Conservation (phyloP, 768 basidiomycete genomes). For the Xerocomus brunneocitrinus region DNA sequence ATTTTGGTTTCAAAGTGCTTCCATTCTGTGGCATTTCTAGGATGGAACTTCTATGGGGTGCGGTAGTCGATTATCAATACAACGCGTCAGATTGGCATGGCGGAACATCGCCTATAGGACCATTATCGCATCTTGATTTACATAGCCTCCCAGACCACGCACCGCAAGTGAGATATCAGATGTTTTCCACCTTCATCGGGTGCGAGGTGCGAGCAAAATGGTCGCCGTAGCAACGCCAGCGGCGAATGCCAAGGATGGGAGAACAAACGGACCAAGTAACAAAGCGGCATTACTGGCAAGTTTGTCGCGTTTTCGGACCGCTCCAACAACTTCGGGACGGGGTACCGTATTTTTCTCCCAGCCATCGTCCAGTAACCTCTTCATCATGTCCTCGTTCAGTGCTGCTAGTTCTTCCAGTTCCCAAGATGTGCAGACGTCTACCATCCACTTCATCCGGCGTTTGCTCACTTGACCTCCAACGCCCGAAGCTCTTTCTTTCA, state of each 20-base stretch:
- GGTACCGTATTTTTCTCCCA: constrained; percentile 69
- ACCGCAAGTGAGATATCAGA: constrained; percentile 3
- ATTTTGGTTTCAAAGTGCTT: too few relatives aligned
- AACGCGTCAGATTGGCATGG: not conserved
- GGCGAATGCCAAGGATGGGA: constrained; percentile 37
- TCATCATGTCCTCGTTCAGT: constrained; percentile 64
- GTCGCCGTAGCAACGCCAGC: constrained; percentile 40
- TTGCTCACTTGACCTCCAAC: constrained; percentile 74
- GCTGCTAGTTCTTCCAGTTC: constrained; percentile 71
- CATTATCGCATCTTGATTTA: not conserved
- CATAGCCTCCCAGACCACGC: not conserved
- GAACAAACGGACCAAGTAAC: constrained; percentile 18
- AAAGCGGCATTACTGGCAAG: not conserved
- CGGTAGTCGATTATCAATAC: not conserved
- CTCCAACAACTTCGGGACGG: constrained; percentile 39
- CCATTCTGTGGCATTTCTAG: too few relatives aligned
- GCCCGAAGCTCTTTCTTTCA: constrained; percentile 80
- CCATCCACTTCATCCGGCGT: constrained; percentile 91
- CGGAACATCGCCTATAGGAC: not conserved
- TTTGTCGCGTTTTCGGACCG: constrained; percentile 15
- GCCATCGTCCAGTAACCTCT: constrained; percentile 69
- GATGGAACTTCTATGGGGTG: too few relatives aligned
- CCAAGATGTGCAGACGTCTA: constrained; percentile 82
- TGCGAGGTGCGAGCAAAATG: constrained; percentile 28
- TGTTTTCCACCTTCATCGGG: constrained; percentile 20